Conservation (phyloP, 805 yeast species). For the Suhomyces faveliae region DNA sequence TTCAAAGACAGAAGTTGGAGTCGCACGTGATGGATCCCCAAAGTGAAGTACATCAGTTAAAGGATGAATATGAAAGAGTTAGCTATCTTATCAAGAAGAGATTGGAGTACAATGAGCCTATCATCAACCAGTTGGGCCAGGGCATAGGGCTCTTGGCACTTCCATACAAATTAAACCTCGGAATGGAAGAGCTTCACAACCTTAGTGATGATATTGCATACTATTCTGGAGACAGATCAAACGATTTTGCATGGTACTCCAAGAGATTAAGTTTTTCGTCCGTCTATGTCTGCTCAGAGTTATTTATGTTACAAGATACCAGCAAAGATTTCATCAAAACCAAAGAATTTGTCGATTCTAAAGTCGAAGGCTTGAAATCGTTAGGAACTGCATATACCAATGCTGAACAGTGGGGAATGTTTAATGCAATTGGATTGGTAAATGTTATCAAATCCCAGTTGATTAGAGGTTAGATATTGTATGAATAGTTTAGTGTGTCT, state of each 20-base stretch:
- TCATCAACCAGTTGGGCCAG: constrained; percentile 41
- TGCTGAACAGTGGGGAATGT: constrained; percentile 74
- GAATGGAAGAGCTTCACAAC: constrained; percentile 67
- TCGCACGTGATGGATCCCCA: constrained; percentile 25
- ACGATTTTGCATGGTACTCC: constrained; percentile 92
- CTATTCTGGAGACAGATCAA: constrained; percentile 74
- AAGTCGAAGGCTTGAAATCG: constrained; percentile 50
- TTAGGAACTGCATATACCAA: constrained; percentile 62
- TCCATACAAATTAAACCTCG: constrained; percentile 58
- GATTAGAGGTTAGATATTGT: constrained; percentile 49
- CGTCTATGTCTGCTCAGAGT: constrained; percentile 71
- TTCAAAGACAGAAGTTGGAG: constrained; percentile 38
- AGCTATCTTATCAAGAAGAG: constrained; percentile 49
- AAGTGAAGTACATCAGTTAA: constrained; percentile 24
- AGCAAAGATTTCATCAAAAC: constrained; percentile 59
- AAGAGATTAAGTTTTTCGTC: constrained; percentile 70
- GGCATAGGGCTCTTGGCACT: constrained; percentile 61
- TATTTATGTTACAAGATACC: constrained; percentile 75
- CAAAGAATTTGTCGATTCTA: constrained; percentile 57
- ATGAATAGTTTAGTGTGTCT: neutral
- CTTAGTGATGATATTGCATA: constrained; percentile 81
- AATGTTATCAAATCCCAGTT: constrained; percentile 73
- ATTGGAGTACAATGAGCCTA: constrained; percentile 50
- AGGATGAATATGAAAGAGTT: constrained; percentile 41
- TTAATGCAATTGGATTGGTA: constrained; percentile 59